Evolutionary conservation across 208 protist genomes (phyloP).

Genomic region (Angomonas ambiguus): DNA sequence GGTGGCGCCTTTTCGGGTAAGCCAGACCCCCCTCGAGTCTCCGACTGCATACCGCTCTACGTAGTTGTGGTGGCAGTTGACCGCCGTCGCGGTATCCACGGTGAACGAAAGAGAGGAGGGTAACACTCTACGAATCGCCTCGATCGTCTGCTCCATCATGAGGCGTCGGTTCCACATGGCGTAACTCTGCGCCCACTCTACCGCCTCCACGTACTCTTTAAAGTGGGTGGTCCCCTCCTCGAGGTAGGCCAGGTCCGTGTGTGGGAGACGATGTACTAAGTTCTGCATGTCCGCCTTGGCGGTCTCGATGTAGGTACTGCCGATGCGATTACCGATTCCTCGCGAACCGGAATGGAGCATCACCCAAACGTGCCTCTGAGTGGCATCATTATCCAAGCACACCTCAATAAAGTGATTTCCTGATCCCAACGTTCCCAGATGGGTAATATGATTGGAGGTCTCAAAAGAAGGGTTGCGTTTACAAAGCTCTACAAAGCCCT

Average conservation of each 20-base stretch:
- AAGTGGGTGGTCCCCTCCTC: conserved; percentile 74
- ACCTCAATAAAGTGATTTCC: conserved; percentile 92
- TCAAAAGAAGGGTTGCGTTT: conserved; percentile 35
- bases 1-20: conserved; percentile 87
- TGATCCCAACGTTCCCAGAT: conserved; percentile 84
- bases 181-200: conserved; percentile 83
- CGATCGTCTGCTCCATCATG: conserved; percentile 75
- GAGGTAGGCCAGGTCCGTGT: conserved; percentile 76
- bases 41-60: conserved; percentile 37
- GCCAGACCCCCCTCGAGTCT: conserved; percentile 50
- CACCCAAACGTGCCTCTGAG: conserved; percentile 59
- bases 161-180: conserved; percentile 73
- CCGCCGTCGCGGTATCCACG: conserved; percentile 21
- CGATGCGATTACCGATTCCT: conserved; percentile 88
- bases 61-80: conserved; percentile 94
- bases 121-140: conserved; percentile 41
- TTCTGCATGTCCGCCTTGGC: conserved; percentile 79
- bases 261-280: conserved; percentile 41
- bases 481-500: conserved; percentile 63
- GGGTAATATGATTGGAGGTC: conserved; percentile 70
- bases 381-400: conserved; percentile 61
- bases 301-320: conserved; percentile 72
- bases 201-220: conserved; percentile 74
- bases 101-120: conserved; percentile 15
- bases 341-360: conserved; percentile 90